Conservation (phyloP, 2,329 filamentous ascomycete species). For the Zopfia rhizophila region DNA sequence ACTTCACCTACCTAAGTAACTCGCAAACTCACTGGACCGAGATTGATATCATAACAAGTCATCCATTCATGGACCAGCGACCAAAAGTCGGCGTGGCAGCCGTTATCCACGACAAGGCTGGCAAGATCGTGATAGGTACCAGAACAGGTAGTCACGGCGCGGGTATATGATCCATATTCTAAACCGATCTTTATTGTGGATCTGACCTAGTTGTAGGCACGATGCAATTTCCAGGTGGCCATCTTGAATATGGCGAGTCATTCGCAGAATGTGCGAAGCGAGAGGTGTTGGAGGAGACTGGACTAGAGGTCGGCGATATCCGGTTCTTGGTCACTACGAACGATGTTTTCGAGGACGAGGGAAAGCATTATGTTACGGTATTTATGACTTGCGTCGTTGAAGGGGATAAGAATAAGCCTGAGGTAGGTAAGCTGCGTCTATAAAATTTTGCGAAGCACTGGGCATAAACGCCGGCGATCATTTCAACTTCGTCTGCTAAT, state of each 20-base stretch:
- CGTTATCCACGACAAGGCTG: constrained; percentile 55
- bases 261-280: constrained; percentile 71
- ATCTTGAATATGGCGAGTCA: constrained; percentile 76
- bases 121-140: constrained; percentile 60
- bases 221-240: constrained; percentile 77
- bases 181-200: not conserved
- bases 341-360: constrained; percentile 67
- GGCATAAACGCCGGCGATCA: too few relatives aligned
- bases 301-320: constrained; percentile 60
- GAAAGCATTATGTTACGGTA: constrained; percentile 79
- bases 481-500: not conserved
- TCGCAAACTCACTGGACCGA: too few relatives aligned
- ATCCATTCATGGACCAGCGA: too few relatives aligned
- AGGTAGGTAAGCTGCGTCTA: too few relatives aligned
- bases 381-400: constrained; percentile 68
- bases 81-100: constrained; percentile 61
- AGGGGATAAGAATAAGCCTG: constrained; percentile 61
- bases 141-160: constrained; percentile 60
- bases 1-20: too few relatives aligned
- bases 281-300: constrained; percentile 78
- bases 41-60: too few relatives aligned
- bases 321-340: constrained; percentile 72
- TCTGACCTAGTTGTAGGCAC: constrained; percentile 57
- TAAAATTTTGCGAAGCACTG: too few relatives aligned
- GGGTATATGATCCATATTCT: constrained; percentile 41